Percentiles rank a stretch among this genome's conserved stretches.
Evolutionary conservation across 176 grass and related monocot genomes (phyloP).

Genomic region (Aegilops sharonensis): DNA sequence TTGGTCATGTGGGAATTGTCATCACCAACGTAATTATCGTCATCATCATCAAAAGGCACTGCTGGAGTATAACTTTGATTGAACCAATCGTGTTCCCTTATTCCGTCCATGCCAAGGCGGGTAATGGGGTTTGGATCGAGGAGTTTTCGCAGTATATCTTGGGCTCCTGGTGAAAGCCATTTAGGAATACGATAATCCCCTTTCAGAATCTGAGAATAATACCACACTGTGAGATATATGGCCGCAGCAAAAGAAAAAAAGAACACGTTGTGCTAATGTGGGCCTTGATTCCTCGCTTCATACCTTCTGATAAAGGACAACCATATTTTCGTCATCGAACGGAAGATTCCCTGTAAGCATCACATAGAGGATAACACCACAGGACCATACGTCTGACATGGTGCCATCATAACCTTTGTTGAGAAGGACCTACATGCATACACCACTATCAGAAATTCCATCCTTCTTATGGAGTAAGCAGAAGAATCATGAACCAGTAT

Average conservation of each 20-base stretch:
- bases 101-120: constrained; percentile 62
- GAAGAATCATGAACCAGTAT: not conserved
- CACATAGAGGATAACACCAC: constrained; percentile 87
- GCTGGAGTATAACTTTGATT: constrained; percentile 67
- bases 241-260: not conserved
- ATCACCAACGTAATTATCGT: constrained; percentile 40
- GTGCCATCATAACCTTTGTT: constrained; percentile 93
- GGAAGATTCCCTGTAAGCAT: constrained; percentile 86
- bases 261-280: not conserved
- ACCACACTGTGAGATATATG: constrained; percentile 27
- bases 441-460: constrained; percentile 21
- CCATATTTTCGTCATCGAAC: constrained; percentile 75
- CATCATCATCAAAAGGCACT: constrained; percentile 58
- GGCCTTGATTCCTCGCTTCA: constrained; percentile 6
- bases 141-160: constrained; percentile 69
- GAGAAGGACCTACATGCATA: constrained; percentile 63
- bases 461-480: constrained; percentile 5
- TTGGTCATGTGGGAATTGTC: constrained; percentile 38
- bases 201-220: constrained; percentile 59
- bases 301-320: constrained; percentile 81
- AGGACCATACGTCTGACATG: constrained; percentile 89
- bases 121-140: constrained; percentile 76
- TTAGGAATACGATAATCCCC: constrained; percentile 79
- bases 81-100: constrained; percentile 85
- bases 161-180: constrained; percentile 74